Conservation (phyloP, 352 stramenopile genomes). For the Globisporangium abappressorium region DNA sequence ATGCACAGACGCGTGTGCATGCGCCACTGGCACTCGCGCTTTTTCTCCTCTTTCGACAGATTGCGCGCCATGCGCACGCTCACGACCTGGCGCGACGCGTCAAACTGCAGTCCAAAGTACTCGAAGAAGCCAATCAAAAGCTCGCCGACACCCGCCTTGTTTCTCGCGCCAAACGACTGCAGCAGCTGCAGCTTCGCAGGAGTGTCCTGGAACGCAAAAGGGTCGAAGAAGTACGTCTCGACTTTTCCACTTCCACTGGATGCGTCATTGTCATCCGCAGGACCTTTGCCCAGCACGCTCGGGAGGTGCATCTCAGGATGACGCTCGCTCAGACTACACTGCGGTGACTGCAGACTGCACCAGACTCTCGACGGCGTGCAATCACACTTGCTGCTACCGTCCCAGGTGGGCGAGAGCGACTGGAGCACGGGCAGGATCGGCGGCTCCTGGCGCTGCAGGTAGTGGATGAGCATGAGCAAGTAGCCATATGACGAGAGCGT, state of each 20-base stretch:
- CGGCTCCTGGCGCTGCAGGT: conserved; percentile 67
- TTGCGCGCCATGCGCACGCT: conserved; percentile 61
- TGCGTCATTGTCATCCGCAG: conserved; percentile 38
- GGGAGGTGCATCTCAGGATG: conserved; percentile 35
- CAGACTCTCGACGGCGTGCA: conserved; percentile 19
- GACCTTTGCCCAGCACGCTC: conserved; percentile 49
- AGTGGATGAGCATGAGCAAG: conserved; percentile 84
- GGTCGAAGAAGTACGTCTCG: conserved; percentile 87
- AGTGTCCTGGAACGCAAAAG: conserved; percentile 54
- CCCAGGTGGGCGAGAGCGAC: conserved; percentile 55
- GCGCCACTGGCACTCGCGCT: conserved; percentile 59
- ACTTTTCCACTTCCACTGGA: conserved; percentile 31
- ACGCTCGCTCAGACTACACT: conserved; percentile 41
- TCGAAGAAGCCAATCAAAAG: conserved; percentile 73
- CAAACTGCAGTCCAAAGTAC: conserved; percentile 73
- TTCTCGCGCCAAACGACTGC: conserved; percentile 38
- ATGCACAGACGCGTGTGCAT: conserved; percentile 87
- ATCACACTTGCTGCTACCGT: conserved; percentile 28
- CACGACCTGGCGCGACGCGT: conserved; percentile 66
- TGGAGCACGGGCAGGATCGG: conserved; percentile 77
- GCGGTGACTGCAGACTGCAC: conserved; percentile 27
- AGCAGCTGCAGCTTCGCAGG: conserved; percentile 41
- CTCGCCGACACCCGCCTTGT: conserved; percentile 55
- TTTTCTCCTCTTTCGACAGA: conserved; percentile 78
- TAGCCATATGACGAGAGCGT: conserved; percentile 86